These are phyloP conservation scores for Candida parachauliodes DNA, from an alignment of 805 yeast genomes.

Conservation along the genomic window DNA sequence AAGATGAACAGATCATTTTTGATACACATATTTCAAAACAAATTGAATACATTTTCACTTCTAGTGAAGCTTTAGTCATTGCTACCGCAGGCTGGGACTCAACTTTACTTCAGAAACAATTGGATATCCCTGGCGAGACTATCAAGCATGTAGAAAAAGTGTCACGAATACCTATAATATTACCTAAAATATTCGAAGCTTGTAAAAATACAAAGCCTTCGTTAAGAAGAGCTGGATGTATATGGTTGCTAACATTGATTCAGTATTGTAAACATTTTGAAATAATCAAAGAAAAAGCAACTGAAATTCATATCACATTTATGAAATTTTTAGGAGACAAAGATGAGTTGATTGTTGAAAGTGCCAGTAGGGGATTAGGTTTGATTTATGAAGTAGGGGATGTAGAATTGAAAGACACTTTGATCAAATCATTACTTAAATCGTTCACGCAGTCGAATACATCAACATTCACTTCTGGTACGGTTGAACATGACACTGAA, in stretches of 20 bases:
- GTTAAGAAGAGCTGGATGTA: constrained; percentile 70
- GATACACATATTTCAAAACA: constrained; percentile 65
- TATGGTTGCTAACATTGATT: constrained; percentile 79
- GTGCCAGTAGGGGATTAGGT: constrained; percentile 86
- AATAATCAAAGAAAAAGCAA: constrained; percentile 38
- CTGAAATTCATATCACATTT: constrained; percentile 69
- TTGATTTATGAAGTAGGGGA: constrained; percentile 78
- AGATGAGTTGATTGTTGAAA: constrained; percentile 87
- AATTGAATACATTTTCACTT: constrained; percentile 68
- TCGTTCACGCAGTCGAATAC: constrained; percentile 73
- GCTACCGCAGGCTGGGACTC: constrained; percentile 77
- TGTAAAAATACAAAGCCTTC: constrained; percentile 69
- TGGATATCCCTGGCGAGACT: constrained; percentile 49
- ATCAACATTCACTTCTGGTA: constrained; percentile 57
- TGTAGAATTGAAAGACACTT: constrained; percentile 58
- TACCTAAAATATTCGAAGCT: constrained; percentile 48
- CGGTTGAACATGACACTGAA: constrained; percentile 74
- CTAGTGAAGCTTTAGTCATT: constrained; percentile 80
- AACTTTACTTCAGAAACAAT: constrained; percentile 42
- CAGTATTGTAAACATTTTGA: constrained; percentile 63
- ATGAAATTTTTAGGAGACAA: constrained; percentile 74
- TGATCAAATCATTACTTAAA: constrained; percentile 67
- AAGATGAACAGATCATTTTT: constrained; percentile 45
- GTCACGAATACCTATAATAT: constrained; percentile 27
- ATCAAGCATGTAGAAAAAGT: constrained; percentile 16